Base-by-base conservation (phyloP, 768 basidiomycete genomes). In the Naganishia onofrii region DNA sequence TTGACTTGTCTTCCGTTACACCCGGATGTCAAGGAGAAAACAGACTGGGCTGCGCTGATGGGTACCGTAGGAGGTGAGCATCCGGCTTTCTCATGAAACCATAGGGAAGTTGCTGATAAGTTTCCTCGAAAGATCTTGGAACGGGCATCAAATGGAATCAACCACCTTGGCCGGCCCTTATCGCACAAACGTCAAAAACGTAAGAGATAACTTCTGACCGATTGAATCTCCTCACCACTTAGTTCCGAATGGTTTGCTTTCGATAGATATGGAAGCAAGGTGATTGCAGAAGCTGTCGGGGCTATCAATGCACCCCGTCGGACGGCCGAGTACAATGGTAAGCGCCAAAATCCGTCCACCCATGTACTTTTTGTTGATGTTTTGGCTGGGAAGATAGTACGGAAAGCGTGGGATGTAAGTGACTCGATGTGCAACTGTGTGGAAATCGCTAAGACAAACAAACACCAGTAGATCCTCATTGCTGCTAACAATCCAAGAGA, bases 21-120 rank as follows among this genome's bases (percentile, higher is more conserved):
- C 67, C 76, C 73, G 0, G 57, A 68, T 1, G 70, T 84, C 2
- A 38, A 60, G 7, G 58, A 74, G 32, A 42, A 73, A 7, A 78
- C 82, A n/a, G 82, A 75, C 70, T 83, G 80, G 81, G 80, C 74
- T 73, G 84, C 82, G 63, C 75, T 77, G 55, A 71, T 85, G 38
- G 84, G 85, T 10, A 81, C 83, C 12, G 82, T 83, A 69, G 84
- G 85, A 26, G 84, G 84, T 78, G 28, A 72, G 79, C 81, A n/a
- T 21, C 8, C 2, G 66, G 7, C 42, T 17, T 68, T 28, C 15
- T 34, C 2, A 29, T n/a, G 7, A 38, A 8, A 42, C 9, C 42
- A n/a, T 9, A 2, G 46, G 19, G 12, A 3, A 32, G 21, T 42
- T 19, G 21, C 10, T 46, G 23, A 60, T 1, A 2, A 10, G 21